Conservation (phyloP, 306 rosid species). For the Prunus mira region DNA sequence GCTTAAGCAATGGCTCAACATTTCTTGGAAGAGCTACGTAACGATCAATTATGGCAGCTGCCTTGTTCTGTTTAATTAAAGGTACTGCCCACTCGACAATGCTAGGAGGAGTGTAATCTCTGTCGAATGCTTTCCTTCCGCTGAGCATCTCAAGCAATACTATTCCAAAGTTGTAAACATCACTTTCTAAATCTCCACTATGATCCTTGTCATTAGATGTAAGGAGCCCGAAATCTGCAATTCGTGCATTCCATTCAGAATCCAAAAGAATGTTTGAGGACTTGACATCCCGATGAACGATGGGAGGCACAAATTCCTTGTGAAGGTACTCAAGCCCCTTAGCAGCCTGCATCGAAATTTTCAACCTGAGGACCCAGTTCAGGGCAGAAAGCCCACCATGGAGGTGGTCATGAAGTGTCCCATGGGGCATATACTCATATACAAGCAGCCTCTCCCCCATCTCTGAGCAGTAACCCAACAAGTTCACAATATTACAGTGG, state of each 20-base stretch:
- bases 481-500: conserved; percentile 70
- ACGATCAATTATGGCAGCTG: conserved; percentile 65
- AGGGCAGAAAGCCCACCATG: conserved; percentile 92
- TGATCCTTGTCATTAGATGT: conserved; percentile 52
- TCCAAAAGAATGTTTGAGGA: conserved; percentile 82
- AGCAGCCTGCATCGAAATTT: conserved; percentile 75
- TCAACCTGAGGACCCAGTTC: conserved; percentile 67
- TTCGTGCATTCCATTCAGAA: conserved; percentile 74
- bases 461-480: conserved; percentile 86
- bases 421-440: conserved; percentile 88
- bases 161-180: conserved; percentile 70
- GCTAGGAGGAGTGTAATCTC: conserved; percentile 57
- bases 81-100: conserved; percentile 87
- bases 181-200: conserved; percentile 44
- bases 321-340: conserved; percentile 85
- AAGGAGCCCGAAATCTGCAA: conserved; percentile 75
- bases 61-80: conserved; percentile 68
- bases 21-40: conserved; percentile 63
- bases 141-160: conserved; percentile 80
- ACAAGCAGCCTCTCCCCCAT: conserved; percentile 97
- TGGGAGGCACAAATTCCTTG: conserved; percentile 69
- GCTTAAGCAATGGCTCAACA: conserved; percentile 82
- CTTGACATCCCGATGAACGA: conserved; percentile 68
- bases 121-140: conserved; percentile 81
- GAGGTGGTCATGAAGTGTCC: conserved; percentile 84